Conservation (phyloP, 202 grass and related monocot genomes). For the Zoysia matrella region DNA sequence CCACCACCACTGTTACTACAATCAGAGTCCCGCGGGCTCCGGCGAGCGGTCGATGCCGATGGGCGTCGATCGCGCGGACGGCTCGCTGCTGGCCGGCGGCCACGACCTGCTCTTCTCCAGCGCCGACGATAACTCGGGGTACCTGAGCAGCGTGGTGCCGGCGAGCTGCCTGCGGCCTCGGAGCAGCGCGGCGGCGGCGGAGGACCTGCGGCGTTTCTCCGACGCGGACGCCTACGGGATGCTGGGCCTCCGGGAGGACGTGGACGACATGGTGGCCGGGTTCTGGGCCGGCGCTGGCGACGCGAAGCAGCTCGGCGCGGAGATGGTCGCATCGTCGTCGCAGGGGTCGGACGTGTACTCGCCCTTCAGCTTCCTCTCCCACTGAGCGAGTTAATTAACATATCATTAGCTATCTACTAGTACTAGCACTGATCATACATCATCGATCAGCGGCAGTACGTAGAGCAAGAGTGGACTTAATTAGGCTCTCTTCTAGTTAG, state of each 20-base stretch:
- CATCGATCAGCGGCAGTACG: no score
- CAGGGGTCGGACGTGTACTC: conserved; percentile 52
- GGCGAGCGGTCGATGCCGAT: conserved; percentile 40
- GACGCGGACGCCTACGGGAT: conserved; percentile 60
- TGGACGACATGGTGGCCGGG: conserved; percentile 65
- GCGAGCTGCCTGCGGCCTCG: conserved; percentile 69
- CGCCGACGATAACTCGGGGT: conserved; percentile 67
- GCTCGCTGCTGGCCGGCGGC: conserved; percentile 5
- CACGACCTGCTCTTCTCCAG: conserved; percentile 61
- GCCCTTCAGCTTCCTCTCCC: conserved; percentile 65
- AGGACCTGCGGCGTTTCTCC: conserved; percentile 55
- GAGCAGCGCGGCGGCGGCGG: conserved; percentile 43
- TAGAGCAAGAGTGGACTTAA: no score
- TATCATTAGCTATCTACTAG: no score
- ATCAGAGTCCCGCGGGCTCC: no score
- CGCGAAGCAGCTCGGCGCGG: conserved; percentile 44
- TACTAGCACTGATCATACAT: no score
- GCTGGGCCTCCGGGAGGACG: conserved; percentile 62
- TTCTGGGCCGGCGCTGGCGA: conserved; percentile 53
- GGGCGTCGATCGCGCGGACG: conserved; percentile 28
- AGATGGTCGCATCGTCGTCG: conserved; percentile 46
- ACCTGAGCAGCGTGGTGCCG: conserved; percentile 83
- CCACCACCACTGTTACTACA: conserved; percentile 19
- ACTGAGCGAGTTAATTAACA: conserved; percentile 18
- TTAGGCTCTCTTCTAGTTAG: no score